Percentiles rank a stretch among this genome's conserved stretches.
Evolutionary conservation across 768 basidiomycete genomes (phyloP).

Genomic region (Clavaria fumosa): DNA sequence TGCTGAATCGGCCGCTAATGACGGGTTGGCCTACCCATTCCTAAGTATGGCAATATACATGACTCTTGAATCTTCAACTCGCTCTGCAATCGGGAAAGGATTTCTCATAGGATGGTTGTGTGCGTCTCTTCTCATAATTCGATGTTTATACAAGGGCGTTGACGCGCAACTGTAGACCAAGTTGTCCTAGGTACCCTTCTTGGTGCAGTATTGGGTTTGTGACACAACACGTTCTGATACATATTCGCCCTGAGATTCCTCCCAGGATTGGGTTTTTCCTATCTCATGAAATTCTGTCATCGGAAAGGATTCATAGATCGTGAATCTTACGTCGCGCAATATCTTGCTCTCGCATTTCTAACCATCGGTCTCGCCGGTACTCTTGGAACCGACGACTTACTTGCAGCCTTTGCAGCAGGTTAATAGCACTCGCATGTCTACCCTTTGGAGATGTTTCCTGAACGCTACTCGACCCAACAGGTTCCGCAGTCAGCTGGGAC

Average conservation of each 20-base stretch:
- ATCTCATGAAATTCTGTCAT: conserved; percentile 59
- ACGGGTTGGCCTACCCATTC: conserved; percentile 92
- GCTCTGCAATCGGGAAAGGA: conserved; percentile 69
- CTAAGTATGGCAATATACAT: conserved; percentile 77
- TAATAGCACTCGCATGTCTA: no score
- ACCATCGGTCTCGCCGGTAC: conserved; percentile 67
- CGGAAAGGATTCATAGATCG: conserved; percentile 50
- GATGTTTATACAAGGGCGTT: neutral
- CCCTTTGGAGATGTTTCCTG: no score
- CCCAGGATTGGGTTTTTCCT: conserved; percentile 49
- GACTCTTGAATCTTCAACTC: conserved; percentile 46
- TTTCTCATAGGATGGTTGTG: conserved; percentile 74
- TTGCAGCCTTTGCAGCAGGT: conserved; percentile 83
- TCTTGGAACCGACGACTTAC: conserved; percentile 73
- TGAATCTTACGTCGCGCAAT: conserved; percentile 82
- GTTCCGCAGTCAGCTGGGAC: conserved; percentile 87
- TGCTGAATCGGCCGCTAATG: conserved; percentile 89
- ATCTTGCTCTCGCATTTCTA: conserved; percentile 55
- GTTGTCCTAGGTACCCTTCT: conserved; percentile 60
- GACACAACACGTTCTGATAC: conserved; percentile 2
- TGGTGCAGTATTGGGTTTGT: conserved; percentile 31
- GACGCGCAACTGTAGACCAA: conserved; percentile 66
- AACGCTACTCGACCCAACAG: no score
- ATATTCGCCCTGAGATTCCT: neutral
- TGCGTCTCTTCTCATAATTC: conserved; percentile 19